Evolutionary conservation across 139 green algal genomes (phyloP), one percentile per base, ranked within the genome.

Genomic region (Ostreobium quekettii): DNA sequence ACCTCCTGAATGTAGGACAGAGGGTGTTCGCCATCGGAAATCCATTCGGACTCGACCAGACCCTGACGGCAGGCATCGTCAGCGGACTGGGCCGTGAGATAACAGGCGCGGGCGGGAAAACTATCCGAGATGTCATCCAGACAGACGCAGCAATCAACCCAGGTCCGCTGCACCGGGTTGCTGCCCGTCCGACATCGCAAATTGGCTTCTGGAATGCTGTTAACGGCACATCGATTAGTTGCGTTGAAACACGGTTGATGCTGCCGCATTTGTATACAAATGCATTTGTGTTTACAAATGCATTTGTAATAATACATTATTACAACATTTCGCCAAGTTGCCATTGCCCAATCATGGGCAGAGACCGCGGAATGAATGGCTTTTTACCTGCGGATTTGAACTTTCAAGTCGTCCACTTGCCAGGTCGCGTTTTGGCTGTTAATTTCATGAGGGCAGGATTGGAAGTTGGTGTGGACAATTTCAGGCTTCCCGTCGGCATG

Each of bases 1-100:
- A 70, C 33, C 73, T 65, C 30, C 70, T 87, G 11, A 53, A 80
- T 37, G 86, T 93, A 1, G 85, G 86, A 0, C 86, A 93, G 64
- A 72, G 79, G 36, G 82, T 91, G 6, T 85, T 78, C 71, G 77
- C 80, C 24, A 80, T 75, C 29, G 62, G 84, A 36, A 92, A 92
- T 70, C 86, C 86, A n/a, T 93, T 91, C 80, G 86, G 85, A 0
- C 74, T 93, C 49, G 87, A 93, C 66, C 85, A 93, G 58, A 87
- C 87, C 2, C 70, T 93, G 15, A 91, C 78, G 3, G 60, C 64
- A 30, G 87, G 87, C 57, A 86, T 93, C 47, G 77, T 93, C 2
- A 82, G 67, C 47, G 86, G 84, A 1, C 60, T 91, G 26, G 83
- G 84, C 24, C 67, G 87, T 1, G 78, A 93, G 76, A 77, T 79